Evolutionary conservation across 345 rosid genomes (phyloP), one percentile per base, ranked within the genome.

Genomic region (Syzygium grande): DNA sequence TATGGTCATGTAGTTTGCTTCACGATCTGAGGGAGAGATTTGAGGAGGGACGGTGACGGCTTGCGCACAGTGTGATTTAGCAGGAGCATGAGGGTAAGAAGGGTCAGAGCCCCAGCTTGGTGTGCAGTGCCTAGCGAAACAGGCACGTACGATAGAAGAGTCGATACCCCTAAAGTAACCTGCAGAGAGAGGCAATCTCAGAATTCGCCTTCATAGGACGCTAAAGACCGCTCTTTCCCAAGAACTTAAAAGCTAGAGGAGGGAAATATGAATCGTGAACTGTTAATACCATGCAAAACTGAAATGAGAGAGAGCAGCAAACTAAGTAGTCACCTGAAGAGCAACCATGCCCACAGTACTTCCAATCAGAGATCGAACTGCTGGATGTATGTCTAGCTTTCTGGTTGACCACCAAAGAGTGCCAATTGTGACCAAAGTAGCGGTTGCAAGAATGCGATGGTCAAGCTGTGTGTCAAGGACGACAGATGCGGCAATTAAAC

Each of bases 331-430:
- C 15, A 98, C 99, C 97, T 98, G 98, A 87, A 96, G 95, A 86
- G 93, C 90, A 88, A 97, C 95, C 98, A 95, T 94, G 92, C 98
- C 98, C 0, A 93, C 86, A 3, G 96, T 94, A 91, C 92, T 93
- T 84, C 98, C 98, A 23, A 98, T 93, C 91, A 98, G 89, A 85
- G 95, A 90, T 89, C 92, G 90, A 41, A 96, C 89, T 15, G 98
- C 99, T 23, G 99, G 98, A 92, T 95, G 99, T 89, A 96, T 89
- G 89, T 95, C 98, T 87, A 96, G 87, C 95, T 90, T 96, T 91
- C 95, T 95, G 2, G 99, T 93, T 87, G 91, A 90, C 98, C 93
- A 96, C 98, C 99, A 95, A 85, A 95, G 58, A 73, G 94, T 90
- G 46, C 95, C 91, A 17, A 95, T 85, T 2, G 98, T 92, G 5